These are phyloP conservation scores for Grosmannia huntii DNA, from an alignment of 2,329 filamentous ascomycete genomes.

Conservation along the genomic window DNA sequence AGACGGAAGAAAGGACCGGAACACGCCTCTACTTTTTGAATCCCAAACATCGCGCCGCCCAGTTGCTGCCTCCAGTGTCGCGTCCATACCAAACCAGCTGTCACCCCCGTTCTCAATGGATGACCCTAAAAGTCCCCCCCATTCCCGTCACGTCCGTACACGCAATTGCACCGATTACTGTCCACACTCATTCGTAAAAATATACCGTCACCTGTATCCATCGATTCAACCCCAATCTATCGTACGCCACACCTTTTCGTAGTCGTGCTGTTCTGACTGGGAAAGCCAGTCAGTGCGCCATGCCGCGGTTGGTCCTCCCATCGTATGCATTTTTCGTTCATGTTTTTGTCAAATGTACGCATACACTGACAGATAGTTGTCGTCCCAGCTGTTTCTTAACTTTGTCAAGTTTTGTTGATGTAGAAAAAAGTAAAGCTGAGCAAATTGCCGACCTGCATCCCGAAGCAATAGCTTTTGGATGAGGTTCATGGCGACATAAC, in stretches of 20 bases:
- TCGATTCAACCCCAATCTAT: background rate
- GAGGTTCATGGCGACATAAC: background rate
- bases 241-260: background rate
- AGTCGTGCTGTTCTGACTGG: background rate
- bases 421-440: background rate
- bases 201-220: background rate
- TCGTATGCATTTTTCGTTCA: background rate
- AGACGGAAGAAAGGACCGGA: background rate
- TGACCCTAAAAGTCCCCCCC: background rate
- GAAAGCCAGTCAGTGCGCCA: background rate
- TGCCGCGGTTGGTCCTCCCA: background rate
- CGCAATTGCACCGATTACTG: background rate
- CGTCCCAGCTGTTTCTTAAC: too few relatives aligned
- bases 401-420: background rate
- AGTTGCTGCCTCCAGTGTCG: constrained; percentile 1
- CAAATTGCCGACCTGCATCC: background rate
- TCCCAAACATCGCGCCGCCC: constrained; percentile 1
- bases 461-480: background rate
- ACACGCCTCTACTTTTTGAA: background rate
- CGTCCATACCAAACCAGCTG: background rate
- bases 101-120: background rate
- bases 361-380: too few relatives aligned
- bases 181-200: background rate
- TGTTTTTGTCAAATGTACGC: too few relatives aligned
- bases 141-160: background rate